Percentiles rank a stretch among this genome's conserved stretches.
Evolutionary conservation across 139 green algal species (phyloP).

Genomic region (Chloropicon primus): DNA sequence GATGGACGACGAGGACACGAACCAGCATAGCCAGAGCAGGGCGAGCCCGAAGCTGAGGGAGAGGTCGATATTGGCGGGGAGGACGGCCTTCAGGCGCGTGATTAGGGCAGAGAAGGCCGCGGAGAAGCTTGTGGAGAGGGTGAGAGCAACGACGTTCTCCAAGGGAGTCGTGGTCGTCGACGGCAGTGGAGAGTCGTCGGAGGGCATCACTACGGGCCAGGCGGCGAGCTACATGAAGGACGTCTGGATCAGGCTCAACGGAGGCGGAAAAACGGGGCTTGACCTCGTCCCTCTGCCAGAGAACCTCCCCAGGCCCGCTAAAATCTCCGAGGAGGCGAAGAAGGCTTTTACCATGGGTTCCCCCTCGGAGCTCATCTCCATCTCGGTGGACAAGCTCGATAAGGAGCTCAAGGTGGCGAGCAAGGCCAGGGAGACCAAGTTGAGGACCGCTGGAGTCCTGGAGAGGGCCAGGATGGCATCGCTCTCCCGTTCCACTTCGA

Average conservation of each 20-base stretch:
- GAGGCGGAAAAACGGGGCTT: background rate
- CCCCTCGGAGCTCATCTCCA: background rate
- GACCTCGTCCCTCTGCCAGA: background rate
- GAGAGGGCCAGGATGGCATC: conserved; percentile 41
- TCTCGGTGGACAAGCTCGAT: conserved; percentile 32
- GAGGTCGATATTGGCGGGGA: background rate
- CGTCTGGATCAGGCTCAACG: background rate
- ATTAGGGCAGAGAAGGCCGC: background rate
- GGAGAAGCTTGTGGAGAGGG: background rate
- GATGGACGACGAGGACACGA: background rate
- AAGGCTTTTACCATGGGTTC: background rate
- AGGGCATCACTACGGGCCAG: background rate
- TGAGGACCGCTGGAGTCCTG: conserved; percentile 47
- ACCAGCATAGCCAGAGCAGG: background rate
- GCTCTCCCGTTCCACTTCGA: too few relatives aligned
- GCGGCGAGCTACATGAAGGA: background rate
- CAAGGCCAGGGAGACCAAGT: conserved; percentile 58
- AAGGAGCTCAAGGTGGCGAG: conserved; percentile 64
- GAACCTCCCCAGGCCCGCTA: background rate
- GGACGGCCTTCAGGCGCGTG: background rate
- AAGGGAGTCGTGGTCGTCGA: too few relatives aligned
- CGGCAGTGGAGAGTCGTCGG: background rate
- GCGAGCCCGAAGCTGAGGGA: background rate
- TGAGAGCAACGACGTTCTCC: too few relatives aligned
- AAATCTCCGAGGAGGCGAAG: background rate